Percentiles rank a stretch among this genome's conserved stretches.
Conservation (phyloP, 108 stramenopile species). For the Phaeodactylum tricornutum region DNA sequence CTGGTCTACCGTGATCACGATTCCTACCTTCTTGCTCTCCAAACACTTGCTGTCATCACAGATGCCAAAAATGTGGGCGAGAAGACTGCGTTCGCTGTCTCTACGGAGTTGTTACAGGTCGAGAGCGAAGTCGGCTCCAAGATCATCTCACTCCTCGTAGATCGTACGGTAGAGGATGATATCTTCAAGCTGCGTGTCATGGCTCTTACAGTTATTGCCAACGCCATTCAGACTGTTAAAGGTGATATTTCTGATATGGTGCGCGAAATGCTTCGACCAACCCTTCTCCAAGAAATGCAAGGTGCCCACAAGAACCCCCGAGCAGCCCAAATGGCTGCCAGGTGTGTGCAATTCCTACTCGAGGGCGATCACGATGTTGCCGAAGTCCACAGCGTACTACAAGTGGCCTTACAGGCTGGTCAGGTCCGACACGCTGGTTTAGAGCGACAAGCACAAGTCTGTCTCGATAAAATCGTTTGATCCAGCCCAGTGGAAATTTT, state of each 20-base stretch:
- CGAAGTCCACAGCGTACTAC: slow-evolving; percentile 22
- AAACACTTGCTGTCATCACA: slow-evolving; percentile 31
- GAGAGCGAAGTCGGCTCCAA: slow-evolving; percentile 26
- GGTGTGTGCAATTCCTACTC: slow-evolving; percentile 23
- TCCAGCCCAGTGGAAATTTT: not conserved
- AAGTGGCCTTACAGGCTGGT: slow-evolving; percentile 19
- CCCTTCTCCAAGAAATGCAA: slow-evolving; percentile 22
- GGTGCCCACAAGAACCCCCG: slow-evolving; percentile 22
- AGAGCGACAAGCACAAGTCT: slow-evolving; percentile 24
- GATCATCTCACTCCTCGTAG: slow-evolving; percentile 18
- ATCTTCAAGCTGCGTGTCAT: slow-evolving; percentile 21
- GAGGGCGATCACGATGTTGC: slow-evolving; percentile 14
- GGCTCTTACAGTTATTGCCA: slow-evolving; percentile 27
- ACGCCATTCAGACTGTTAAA: slow-evolving; percentile 13
- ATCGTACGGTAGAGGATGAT: slow-evolving; percentile 23
- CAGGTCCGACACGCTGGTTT: slow-evolving; percentile 20
- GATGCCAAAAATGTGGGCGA: slow-evolving; percentile 26
- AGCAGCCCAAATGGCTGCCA: slow-evolving; percentile 17
- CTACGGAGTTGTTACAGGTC: slow-evolving; percentile 18
- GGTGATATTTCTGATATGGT: slow-evolving; percentile 11
- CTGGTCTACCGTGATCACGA: slow-evolving; percentile 31
- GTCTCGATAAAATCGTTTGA: slow-evolving; percentile 15
- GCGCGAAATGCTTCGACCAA: slow-evolving; percentile 15
- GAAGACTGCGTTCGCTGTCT: slow-evolving; percentile 16
- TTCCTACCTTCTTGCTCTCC: slow-evolving; percentile 32